A percentile compares a stretch with the other conserved stretches of the same genome.
Evolutionary conservation across 768 basidiomycete species (phyloP).

Genomic region (Mycena kentingensis): DNA sequence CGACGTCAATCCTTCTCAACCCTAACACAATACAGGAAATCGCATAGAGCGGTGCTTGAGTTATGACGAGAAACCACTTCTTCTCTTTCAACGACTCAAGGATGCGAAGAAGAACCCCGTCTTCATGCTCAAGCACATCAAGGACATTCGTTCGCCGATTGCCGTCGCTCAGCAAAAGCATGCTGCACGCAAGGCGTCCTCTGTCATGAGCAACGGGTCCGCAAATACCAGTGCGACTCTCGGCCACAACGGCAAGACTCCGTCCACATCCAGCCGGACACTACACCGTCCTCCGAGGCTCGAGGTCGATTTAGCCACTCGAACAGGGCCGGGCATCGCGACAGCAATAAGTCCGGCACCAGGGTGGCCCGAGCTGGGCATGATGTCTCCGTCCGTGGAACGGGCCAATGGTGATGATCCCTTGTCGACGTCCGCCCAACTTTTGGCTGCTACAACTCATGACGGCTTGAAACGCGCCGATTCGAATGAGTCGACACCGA

Average conservation of each 20-base stretch:
- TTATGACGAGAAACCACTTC: constrained; percentile 96
- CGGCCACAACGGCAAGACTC: constrained; percentile 42
- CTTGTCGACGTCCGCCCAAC: constrained; percentile 38
- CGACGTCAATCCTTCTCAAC: not conserved
- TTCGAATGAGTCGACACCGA: constrained; percentile 19
- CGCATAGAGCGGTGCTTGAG: constrained; percentile 91
- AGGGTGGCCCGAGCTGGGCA: constrained; percentile 71
- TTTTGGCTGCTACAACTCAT: constrained; percentile 31
- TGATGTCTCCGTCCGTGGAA: constrained; percentile 59
- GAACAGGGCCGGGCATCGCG: constrained; percentile 37
- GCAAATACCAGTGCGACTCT: constrained; percentile 44
- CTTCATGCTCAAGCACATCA: constrained; percentile 97
- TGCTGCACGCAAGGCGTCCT: constrained; percentile 79
- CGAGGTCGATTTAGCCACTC: constrained; percentile 63
- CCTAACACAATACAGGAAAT: constrained; percentile 46
- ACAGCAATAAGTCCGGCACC: constrained; percentile 67
- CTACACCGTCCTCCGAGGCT: constrained; percentile 65
- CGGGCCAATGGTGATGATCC: constrained; percentile 43
- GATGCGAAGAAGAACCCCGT: constrained; percentile 98
- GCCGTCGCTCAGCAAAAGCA: constrained; percentile 97
- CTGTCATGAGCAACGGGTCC: constrained; percentile 47
- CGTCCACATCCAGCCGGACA: constrained; percentile 39
- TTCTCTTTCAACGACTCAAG: constrained; percentile 96
- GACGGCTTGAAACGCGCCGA: constrained; percentile 26
- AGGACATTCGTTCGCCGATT: constrained; percentile 96